Base-by-base conservation (phyloP, 2,329 filamentous ascomycete genomes). In the Coniella vitis region DNA sequence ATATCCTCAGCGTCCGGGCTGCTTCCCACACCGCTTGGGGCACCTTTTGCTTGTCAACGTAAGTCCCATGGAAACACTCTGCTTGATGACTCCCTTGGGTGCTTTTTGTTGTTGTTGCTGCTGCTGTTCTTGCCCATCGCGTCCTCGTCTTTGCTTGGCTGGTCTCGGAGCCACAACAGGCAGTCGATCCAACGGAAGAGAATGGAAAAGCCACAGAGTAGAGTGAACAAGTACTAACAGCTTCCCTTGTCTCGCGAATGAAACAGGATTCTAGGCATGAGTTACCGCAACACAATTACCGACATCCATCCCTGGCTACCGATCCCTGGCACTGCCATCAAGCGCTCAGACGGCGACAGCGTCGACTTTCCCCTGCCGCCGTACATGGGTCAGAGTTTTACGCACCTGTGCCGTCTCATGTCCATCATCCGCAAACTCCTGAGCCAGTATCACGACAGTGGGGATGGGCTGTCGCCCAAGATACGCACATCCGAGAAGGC, bases 361-460 rank as follows among this genome's bases (percentile, higher is more conserved):
- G 19, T 50, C 12, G n/a, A 45, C 3, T 55, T 53, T 43, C 39
- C 21, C 2, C 52, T 58, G n/a, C 55, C 55, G 4, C 22, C 22
- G 3, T 58, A 57, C 34, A 54, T 54, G 41, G 55, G 52, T 3
- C 44, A 48, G 4, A 57, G 44, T 20, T 57, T 58, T 35, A 43
- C 48, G 7, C 31, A 51, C 13, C 25, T 54, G 4, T 58, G 56
- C 47, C 40, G 22, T 20, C 45, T 58, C 31, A 49, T 45, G 51
- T 36, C 48, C 3, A 43, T 58, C 4, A 36, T 53, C 37, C 47
- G 48, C 46, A 36, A 51, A 22, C 45, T 53, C 17, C 35, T 51
- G 14, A 25, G 41, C 31, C 38, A 46, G 1, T 49, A 54, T 43
- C 52, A 55, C 21, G 45, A 45, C 40, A 48, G 50, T 19, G 49